These are phyloP conservation scores for Allium fistulosum DNA, from an alignment of 106 monocot genomes.

Conservation along the genomic window DNA sequence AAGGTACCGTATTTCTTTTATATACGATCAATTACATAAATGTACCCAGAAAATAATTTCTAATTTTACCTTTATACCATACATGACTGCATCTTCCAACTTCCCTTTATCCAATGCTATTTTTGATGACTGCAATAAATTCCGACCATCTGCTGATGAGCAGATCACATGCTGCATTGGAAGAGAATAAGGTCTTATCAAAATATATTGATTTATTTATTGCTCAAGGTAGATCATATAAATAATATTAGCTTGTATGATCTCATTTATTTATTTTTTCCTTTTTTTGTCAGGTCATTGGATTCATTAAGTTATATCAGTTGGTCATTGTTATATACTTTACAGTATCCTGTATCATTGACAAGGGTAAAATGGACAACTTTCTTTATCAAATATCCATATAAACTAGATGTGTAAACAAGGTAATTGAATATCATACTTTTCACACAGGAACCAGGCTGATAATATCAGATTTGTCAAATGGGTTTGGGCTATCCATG, in stretches of 20 bases:
- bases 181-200: not conserved
- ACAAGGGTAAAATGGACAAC: no score
- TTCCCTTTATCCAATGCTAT: conserved; percentile 89
- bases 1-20: not conserved
- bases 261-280: no score
- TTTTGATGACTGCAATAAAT: conserved; percentile 83
- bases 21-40: not conserved
- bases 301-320: no score
- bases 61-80: conserved; percentile 63
- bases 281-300: no score
- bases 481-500: conserved; percentile 62
- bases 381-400: no score
- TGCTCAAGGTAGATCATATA: no score
- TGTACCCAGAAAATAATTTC: not conserved
- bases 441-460: conserved; percentile 78
- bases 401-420: no score
- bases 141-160: conserved; percentile 80
- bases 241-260: no score
- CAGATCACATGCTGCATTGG: conserved; percentile 63
- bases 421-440: conserved; percentile 29
- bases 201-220: no score
- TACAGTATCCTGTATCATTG: no score
- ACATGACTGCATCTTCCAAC: conserved; percentile 79
- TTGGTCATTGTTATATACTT: no score
- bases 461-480: conserved; percentile 74